These are phyloP conservation scores for Macrocybe sp. DNA, from an alignment of 1,284 basidiomycete genomes.

Conservation along the genomic window DNA sequence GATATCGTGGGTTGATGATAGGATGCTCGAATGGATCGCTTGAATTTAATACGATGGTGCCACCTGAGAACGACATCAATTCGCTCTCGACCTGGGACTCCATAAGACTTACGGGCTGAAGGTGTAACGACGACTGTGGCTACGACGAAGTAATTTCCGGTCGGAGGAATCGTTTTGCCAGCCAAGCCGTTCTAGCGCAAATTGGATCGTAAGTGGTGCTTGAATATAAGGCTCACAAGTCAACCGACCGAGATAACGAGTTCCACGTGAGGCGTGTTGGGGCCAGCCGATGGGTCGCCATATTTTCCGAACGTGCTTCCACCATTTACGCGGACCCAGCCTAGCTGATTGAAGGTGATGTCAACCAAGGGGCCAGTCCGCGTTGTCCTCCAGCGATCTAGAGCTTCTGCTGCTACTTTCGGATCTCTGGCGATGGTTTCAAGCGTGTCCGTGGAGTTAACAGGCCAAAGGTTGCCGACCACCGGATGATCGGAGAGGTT, in stretches of 20 bases:
- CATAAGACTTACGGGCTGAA: too few species aligned
- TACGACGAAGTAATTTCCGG: constrained; percentile 8
- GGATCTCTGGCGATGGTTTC: constrained; percentile 6
- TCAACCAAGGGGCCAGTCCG: constrained; percentile 9
- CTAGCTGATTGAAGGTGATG: constrained; percentile 5
- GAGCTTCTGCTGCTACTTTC: constrained; percentile 4
- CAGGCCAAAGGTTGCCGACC: constrained; percentile 7
- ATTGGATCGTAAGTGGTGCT: neutral
- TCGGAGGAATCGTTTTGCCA: constrained; percentile 5
- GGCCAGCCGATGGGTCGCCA: constrained; percentile 12
- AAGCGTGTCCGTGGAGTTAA: constrained; percentile 10
- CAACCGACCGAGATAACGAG: constrained; percentile 9
- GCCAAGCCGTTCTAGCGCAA: constrained; percentile 9
- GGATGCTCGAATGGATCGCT: constrained; percentile 16
- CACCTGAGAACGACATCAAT: constrained; percentile 18
- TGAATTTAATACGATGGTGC: neutral
- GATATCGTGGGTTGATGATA: constrained; percentile 15
- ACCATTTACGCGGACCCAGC: constrained; percentile 8
- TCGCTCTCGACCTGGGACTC: too few species aligned
- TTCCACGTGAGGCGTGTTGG: constrained; percentile 10
- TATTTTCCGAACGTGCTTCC: constrained; percentile 8
- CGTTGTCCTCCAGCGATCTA: constrained; percentile 9
- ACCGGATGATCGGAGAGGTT: constrained; percentile 35
- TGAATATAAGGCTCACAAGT: neutral
- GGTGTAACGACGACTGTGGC: constrained; percentile 6